Evolutionary conservation across 768 basidiomycete species (phyloP).

Genomic region (Russula lepida): DNA sequence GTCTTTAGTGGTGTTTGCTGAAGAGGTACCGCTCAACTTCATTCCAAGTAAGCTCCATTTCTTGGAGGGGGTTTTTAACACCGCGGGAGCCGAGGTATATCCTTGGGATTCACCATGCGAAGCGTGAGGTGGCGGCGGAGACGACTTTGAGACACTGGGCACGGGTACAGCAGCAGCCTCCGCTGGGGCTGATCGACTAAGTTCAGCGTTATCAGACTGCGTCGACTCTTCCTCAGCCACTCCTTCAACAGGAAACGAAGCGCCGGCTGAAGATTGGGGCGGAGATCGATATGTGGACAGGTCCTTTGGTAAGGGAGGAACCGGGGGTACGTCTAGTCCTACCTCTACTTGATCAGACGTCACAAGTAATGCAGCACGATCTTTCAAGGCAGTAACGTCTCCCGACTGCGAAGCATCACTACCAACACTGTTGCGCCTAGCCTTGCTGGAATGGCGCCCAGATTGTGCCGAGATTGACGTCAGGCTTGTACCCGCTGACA

Average conservation of each 20-base stretch:
- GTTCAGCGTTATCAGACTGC: constrained; percentile 38
- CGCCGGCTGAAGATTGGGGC: constrained; percentile 47
- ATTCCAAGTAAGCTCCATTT: constrained; percentile 90
- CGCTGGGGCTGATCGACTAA: constrained; percentile 41
- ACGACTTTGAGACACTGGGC: constrained; percentile 26
- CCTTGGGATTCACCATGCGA: constrained; percentile 24
- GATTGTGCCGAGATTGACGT: constrained; percentile 70
- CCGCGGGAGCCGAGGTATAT: constrained; percentile 38
- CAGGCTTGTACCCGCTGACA: constrained; percentile 68
- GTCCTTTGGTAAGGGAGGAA: constrained; percentile 89
- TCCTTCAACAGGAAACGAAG: constrained; percentile 39
- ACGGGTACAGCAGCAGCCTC: constrained; percentile 41
- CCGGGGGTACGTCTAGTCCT: constrained; percentile 66
- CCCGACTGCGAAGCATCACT: constrained; percentile 73
- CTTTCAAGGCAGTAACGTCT: constrained; percentile 55
- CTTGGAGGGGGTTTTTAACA: constrained; percentile 79
- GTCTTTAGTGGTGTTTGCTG: constrained; percentile 45
- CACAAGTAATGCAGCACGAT: constrained; percentile 56
- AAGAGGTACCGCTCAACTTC: constrained; percentile 60
- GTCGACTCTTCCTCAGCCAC: constrained; percentile 34
- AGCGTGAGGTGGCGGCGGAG: constrained; percentile 25
- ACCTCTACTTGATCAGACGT: constrained; percentile 54
- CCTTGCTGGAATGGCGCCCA: constrained; percentile 59
- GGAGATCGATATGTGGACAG: constrained; percentile 70
- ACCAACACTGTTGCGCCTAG: constrained; percentile 72